A percentile compares a stretch with the other conserved stretches of the same genome.
Conservation (phyloP, 495 filamentous ascomycete species). For the Daldinia vernicosa region DNA sequence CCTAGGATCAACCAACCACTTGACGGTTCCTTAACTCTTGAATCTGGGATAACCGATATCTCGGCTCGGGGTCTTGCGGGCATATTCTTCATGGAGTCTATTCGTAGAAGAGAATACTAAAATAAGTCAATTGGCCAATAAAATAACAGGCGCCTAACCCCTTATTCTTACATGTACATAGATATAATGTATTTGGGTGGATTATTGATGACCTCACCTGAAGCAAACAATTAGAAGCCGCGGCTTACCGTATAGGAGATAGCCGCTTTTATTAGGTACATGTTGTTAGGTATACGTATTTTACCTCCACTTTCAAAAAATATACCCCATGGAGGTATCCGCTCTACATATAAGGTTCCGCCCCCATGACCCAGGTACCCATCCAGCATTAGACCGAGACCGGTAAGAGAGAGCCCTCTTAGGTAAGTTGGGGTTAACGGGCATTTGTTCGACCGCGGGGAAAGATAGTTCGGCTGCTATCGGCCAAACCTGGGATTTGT, state of each 20-base stretch:
- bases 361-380: not conserved
- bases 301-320: not conserved
- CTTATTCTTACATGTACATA: not conserved
- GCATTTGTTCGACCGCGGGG: slow-evolving; percentile 31
- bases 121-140: not conserved
- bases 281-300: too few relatives aligned
- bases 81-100: not conserved
- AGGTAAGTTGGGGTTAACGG: slow-evolving; percentile 19
- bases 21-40: not conserved
- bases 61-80: not conserved
- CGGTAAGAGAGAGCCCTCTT: too few relatives aligned
- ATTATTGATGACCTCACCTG: slow-evolving; percentile 22
- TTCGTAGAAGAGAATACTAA: not conserved
- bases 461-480: not conserved
- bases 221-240: slow-evolving; percentile 14
- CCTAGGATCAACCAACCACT: not conserved
- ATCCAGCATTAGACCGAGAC: too few relatives aligned
- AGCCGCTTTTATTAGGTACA: not conserved
- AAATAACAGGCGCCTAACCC: too few relatives aligned
- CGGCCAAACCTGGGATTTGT: not conserved
- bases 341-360: not conserved
- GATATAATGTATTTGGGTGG: not conserved
- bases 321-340: not conserved
- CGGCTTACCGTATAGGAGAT: slow-evolving; percentile 19
- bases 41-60: slow-evolving; percentile 2